Evolutionary conservation across 225 moss, liverwort and hornwort genomes (phyloP).

Genomic region (Anthoceros angustus): DNA sequence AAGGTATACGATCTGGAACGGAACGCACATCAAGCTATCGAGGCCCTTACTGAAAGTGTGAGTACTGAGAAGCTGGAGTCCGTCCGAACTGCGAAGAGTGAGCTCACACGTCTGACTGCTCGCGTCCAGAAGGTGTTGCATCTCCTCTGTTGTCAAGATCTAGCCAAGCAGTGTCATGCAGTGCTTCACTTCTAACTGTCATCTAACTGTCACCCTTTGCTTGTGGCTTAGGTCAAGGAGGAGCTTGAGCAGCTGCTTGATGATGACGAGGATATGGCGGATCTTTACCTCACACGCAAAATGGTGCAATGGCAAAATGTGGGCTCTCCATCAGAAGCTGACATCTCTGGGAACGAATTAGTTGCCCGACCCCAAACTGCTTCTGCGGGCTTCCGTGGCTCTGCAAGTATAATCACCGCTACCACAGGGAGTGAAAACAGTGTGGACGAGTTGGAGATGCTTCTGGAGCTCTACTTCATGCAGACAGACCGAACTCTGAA

Average conservation of each 20-base stretch:
- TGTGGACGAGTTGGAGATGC: slow-evolving; percentile 95
- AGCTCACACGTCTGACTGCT: slow-evolving; percentile 74
- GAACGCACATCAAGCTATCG: slow-evolving; percentile 61
- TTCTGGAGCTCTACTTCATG: slow-evolving; percentile 95
- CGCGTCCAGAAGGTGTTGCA: slow-evolving; percentile 76
- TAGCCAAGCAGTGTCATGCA: background rate
- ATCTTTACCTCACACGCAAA: slow-evolving; percentile 86
- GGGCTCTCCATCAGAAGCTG: slow-evolving; percentile 52
- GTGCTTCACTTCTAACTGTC: background rate
- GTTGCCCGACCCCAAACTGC: slow-evolving; percentile 32
- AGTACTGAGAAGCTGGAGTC: slow-evolving; percentile 73
- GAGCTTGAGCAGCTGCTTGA: slow-evolving; percentile 92
- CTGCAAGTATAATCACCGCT: slow-evolving; percentile 23
- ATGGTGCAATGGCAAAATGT: slow-evolving; percentile 44
- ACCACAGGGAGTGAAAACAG: slow-evolving; percentile 22
- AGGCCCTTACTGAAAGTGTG: slow-evolving; percentile 59
- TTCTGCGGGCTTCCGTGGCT: slow-evolving; percentile 12
- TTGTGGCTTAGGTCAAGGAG: slow-evolving; percentile 47
- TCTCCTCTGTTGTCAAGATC: background rate
- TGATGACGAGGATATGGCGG: slow-evolving; percentile 92
- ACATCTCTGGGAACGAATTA: slow-evolving; percentile 38
- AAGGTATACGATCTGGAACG: slow-evolving; percentile 48
- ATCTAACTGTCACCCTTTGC: background rate
- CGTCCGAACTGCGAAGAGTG: slow-evolving; percentile 69
- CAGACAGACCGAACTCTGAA: slow-evolving; percentile 81